Conservation (phyloP, 371 early-diverging fungal species). For the Zopfochytrium polystomum region DNA sequence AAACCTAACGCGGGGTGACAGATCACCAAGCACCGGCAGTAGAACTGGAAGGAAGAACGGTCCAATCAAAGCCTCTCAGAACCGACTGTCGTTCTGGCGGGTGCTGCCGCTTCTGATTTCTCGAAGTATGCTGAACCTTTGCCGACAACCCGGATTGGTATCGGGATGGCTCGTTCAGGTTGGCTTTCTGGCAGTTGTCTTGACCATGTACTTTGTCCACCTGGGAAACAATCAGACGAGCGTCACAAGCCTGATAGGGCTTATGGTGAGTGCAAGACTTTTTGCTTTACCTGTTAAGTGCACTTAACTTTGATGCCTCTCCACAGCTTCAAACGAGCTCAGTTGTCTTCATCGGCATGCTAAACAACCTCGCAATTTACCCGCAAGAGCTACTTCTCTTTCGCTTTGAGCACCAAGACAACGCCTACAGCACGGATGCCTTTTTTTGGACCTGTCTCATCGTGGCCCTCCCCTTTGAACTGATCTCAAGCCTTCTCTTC, state of each 20-base stretch:
- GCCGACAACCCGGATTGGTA: conserved; percentile 32
- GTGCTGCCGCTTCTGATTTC: conserved; percentile 30
- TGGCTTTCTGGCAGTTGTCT: conserved; percentile 35
- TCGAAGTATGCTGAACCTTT: conserved; percentile 29
- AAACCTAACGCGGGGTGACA: neutral
- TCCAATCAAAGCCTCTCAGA: neutral
- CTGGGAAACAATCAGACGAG: conserved; percentile 25
- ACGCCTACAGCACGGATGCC: conserved; percentile 29
- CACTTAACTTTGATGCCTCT: neutral
- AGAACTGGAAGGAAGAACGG: neutral
- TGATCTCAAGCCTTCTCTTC: conserved; percentile 25
- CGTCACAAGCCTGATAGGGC: conserved; percentile 37
- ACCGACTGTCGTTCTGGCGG: conserved; percentile 6
- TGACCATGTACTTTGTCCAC: conserved; percentile 33
- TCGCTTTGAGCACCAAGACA: conserved; percentile 34
- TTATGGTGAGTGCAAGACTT: conserved; percentile 26
- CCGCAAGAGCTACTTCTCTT: conserved; percentile 33
- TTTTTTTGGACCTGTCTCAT: conserved; percentile 36
- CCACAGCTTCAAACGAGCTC: conserved; percentile 33
- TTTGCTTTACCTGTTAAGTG: neutral
- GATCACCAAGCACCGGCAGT: neutral
- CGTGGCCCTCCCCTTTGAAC: conserved; percentile 35
- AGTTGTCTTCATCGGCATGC: conserved; percentile 43
- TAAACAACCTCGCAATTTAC: conserved; percentile 37
- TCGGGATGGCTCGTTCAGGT: conserved; percentile 34